Evolutionary conservation across 768 basidiomycete genomes (phyloP), one percentile per base, ranked within the genome.

Genomic region (Boletus tylopilopsis): DNA sequence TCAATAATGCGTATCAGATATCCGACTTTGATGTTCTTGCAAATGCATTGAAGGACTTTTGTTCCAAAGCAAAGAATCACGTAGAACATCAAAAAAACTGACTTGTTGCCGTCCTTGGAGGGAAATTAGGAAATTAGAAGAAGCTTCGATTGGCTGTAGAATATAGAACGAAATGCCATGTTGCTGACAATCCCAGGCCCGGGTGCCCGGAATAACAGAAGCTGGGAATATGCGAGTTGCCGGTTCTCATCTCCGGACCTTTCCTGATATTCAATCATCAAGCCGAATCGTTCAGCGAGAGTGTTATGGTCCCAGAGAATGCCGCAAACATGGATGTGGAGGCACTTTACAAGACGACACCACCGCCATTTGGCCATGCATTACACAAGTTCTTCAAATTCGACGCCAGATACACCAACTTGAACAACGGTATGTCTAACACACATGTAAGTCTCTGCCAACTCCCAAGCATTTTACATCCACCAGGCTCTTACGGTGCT

Each of bases 301-400:
- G 27, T 29, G 27, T 29, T 12, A 29, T 29, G 27, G 27, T 12
- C 9, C 27, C 8, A 29, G 27, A 29, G 5, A 12, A 29, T 27
- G 27, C 11, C 7, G 27, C 27, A 27, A 8, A 12, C 27, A 2
- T 12, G 16, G 33, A 34, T 34, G 29, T 6, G 29, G 29, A 30
- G 29, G 29, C 29, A 30, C 7, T n/a, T 24, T 24, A 40, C 9
- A 23, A 51, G 38, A 35, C 32, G 8, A 27, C 29, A 5, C 64
- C 68, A 0, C 73, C 77, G 9, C 49, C 62, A 0, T 83, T 85
- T 45, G 84, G 83, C 2, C 79, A 79, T 58, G 66, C 62, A 5
- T 62, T 82, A 58, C 54, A 44, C 54, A 44, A 56, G 36, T 27
- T 42, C 42, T 51, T 52, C 18, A 33, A 19, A 23, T 45, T 27